Evolutionary conservation across 2,329 filamentous ascomycete species (phyloP).

Genomic region (Epichloe sp.): DNA sequence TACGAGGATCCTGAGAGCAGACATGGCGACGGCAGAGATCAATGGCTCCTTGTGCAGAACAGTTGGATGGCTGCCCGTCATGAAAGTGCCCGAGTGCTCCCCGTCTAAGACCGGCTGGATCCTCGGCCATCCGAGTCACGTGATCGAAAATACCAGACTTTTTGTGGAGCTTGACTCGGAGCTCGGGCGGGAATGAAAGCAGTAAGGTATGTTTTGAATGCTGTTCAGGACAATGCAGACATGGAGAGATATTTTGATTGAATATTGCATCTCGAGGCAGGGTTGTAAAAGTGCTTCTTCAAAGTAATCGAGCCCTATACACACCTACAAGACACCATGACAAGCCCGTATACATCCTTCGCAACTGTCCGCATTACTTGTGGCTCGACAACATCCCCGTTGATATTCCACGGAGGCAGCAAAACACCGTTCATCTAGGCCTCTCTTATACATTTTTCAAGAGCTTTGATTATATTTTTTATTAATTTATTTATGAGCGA

Average conservation of each 20-base stretch:
- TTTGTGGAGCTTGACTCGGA: not conserved
- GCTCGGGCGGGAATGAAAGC: not conserved
- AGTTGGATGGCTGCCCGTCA: not conserved
- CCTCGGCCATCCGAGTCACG: slow-evolving; percentile 26
- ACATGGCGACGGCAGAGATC: slow-evolving; percentile 30
- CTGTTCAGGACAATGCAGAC: too few species aligned
- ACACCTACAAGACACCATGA: not conserved
- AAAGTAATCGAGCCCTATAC: not conserved
- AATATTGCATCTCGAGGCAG: not conserved
- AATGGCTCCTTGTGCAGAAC: slow-evolving; percentile 1
- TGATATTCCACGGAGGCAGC: not conserved
- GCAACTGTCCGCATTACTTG: not conserved
- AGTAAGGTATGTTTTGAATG: too few species aligned
- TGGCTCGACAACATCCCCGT: not conserved
- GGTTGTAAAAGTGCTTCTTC: not conserved
- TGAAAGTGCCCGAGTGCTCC: slow-evolving; percentile 11
- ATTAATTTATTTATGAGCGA: slow-evolving; percentile 7
- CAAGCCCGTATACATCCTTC: not conserved
- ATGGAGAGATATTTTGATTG: too few species aligned
- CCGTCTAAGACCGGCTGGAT: slow-evolving; percentile 32
- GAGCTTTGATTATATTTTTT: too few species aligned
- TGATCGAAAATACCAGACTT: slow-evolving; percentile 12
- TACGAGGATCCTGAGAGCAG: slow-evolving; percentile 60
- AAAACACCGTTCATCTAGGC: slow-evolving; percentile 5
- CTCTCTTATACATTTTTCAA: too few species aligned